Evolutionary conservation across 768 basidiomycete genomes (phyloP), one percentile per base, ranked within the genome.

Genomic region (Cubamyces lactineus): DNA sequence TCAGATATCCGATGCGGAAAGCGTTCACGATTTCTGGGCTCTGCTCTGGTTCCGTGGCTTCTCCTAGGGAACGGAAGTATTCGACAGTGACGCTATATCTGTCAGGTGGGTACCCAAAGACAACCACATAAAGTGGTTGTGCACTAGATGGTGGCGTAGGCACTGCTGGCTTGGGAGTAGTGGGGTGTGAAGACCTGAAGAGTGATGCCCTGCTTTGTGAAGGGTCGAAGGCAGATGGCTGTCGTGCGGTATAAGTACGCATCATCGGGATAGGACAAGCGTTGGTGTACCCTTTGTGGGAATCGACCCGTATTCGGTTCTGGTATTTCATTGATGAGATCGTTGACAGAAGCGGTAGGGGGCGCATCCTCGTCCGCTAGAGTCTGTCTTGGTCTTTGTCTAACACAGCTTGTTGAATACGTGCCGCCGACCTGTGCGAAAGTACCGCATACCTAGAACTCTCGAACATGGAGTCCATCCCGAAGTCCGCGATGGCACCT

Each of bases 71-170:
- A 66, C 82, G 83, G 78, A 92, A 89, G 72, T 89, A 89, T 68
- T 89, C 89, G 16, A 84, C 84, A 0, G 89, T 86, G 16, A 86
- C 70, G 54, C 82, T 85, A 72, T 88, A 90, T 69, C 86, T 86
- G 73, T 94, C 90, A 34, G 85, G 78, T 5, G 94, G 92, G 71
- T 94, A 96, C n/a, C 94, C 94, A 63, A 93, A 96, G 53, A 96
- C 86, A 69, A 94, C 79, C 39, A 96, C 79, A 68, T 88, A 88
- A 28, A 83, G 71, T 2, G 82, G 78, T 26, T 84, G 81, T 12
- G 75, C 51, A 5, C 77, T 61, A 9, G 60, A 59, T 11, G 65
- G 49, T 8, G n/a, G 74, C 60, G 49, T 72, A 45, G 30, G 76
- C 57, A 41, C 50, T 3, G 58, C 47, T 15, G 64, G 52, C 49